phyloP scores from a whole-genome alignment of 2,329 filamentous ascomycete species.

The Pestalotiopsis sp. region DNA sequence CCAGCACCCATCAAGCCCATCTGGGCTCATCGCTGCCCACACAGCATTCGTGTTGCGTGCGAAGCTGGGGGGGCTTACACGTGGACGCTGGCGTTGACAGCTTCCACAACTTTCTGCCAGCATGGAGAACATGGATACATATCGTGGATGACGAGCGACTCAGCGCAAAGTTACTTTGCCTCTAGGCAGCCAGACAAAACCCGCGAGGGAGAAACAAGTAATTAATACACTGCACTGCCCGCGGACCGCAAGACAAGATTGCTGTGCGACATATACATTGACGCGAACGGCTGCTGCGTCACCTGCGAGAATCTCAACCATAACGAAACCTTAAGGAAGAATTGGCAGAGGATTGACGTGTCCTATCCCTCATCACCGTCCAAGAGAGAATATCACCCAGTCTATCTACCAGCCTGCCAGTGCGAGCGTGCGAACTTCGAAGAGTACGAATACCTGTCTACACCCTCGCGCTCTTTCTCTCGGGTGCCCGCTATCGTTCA shows the following conservation, averaged over 20 bases:
- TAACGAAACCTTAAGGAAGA: slow-evolving; percentile 1
- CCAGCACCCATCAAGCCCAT: not conserved
- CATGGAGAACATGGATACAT: not conserved
- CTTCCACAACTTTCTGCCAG: not conserved
- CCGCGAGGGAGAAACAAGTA: not conserved
- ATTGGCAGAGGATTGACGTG: not conserved
- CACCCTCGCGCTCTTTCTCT: not conserved
- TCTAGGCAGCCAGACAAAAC: not conserved
- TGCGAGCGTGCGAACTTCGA: not conserved
- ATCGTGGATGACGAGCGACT: not conserved
- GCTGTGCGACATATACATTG: not conserved
- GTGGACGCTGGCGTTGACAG: slow-evolving; percentile 1
- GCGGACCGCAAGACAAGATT: not conserved
- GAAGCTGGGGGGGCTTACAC: slow-evolving; percentile 3
- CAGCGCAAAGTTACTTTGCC: not conserved
- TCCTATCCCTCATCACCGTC: not conserved
- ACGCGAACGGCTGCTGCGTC: slow-evolving; percentile 9
- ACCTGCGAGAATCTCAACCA: slow-evolving; percentile 10
- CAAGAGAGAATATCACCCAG: not conserved
- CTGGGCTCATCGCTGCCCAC: not conserved
- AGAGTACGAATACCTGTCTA: not conserved
- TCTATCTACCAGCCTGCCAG: not conserved
- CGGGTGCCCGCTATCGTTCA: not conserved
- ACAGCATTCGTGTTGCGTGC: not conserved
- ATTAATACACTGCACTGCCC: not conserved